These are phyloP conservation scores for Naematelia aurantialba DNA, from an alignment of 768 basidiomycete genomes.

Conservation along the genomic window DNA sequence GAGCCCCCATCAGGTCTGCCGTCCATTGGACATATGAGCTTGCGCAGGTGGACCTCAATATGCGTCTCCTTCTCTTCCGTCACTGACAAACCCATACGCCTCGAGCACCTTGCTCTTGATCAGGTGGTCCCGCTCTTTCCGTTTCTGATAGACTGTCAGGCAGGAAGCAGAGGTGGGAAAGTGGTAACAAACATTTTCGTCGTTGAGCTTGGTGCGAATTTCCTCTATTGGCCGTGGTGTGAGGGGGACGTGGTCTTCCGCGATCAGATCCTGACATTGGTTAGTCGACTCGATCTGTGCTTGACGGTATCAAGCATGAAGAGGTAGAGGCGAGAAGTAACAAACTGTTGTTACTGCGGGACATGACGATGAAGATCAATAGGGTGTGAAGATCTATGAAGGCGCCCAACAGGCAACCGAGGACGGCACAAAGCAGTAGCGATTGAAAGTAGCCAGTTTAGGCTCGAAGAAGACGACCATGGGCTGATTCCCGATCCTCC, in stretches of 20 bases:
- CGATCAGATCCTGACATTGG: constrained; percentile 32
- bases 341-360: background rate
- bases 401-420: background rate
- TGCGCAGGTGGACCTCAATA: constrained; percentile 56
- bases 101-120: constrained; percentile 73
- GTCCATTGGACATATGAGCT: background rate
- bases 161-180: background rate
- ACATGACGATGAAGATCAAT: background rate
- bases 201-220: constrained; percentile 32
- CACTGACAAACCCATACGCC: constrained; percentile 86
- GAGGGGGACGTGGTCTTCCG: constrained; percentile 36
- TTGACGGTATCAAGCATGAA: background rate
- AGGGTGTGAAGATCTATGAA: background rate
- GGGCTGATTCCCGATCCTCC: background rate
- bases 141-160: constrained; percentile 50
- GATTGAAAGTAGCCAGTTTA: background rate
- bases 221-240: constrained; percentile 21
- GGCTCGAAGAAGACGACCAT: background rate
- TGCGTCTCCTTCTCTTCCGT: constrained; percentile 93
- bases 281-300: background rate
- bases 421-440: background rate
- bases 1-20: constrained; percentile 8
- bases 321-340: too few relatives aligned
- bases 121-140: constrained; percentile 74
- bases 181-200: constrained; percentile 30